Base-by-base conservation (phyloP, 73 alveolate species). In the Symbiodinium pilosum region DNA sequence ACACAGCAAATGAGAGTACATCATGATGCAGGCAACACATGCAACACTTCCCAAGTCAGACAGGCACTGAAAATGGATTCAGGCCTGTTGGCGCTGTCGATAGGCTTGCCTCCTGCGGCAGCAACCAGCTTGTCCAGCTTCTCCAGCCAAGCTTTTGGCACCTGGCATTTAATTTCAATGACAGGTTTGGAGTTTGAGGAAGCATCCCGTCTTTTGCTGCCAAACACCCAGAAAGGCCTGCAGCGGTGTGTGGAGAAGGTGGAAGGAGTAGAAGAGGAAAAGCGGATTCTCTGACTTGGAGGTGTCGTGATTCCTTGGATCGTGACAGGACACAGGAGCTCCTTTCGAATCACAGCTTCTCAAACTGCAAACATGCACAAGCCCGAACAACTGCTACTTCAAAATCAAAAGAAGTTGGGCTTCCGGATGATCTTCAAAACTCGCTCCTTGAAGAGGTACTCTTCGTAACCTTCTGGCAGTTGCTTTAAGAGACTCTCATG, bases 201-300 rank as follows among this genome's bases (percentile, higher is more conserved):
- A n/a, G n/a, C n/a, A n/a, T n/a, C n/a, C n/a, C n/a, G n/a, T n/a
- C n/a, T n/a, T n/a, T n/a, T 52, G 9, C 28, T 12, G 20, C 20
- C 69, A n/a, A n/a, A n/a, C n/a, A n/a, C n/a, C n/a, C n/a, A n/a
- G 41, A 24, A 30, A 26, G 34, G 84, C 84, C 87, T 92, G 98
- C 84, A 92, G 56, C 1, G 98, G 98, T 7, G 98, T 92, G 64
- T 92, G 98, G 84, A 92, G 36, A 83, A 92, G 77, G 59, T 92
- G 98, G 56, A 75, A 92, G 81, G 98, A 73, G 52, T 92, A 92
- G 98, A 92, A 92, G 54, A 92, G 91, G 98, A 92, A 92, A 42
- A 92, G 59, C 18, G 98, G 98, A 81, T 52, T 68, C 34, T 30
- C 73, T 30, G 84, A 18, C 87, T 69, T 69, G 41, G 84, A 69